Base-by-base conservation (phyloP, 2,329 filamentous ascomycete genomes). In the Apiospora marii region DNA sequence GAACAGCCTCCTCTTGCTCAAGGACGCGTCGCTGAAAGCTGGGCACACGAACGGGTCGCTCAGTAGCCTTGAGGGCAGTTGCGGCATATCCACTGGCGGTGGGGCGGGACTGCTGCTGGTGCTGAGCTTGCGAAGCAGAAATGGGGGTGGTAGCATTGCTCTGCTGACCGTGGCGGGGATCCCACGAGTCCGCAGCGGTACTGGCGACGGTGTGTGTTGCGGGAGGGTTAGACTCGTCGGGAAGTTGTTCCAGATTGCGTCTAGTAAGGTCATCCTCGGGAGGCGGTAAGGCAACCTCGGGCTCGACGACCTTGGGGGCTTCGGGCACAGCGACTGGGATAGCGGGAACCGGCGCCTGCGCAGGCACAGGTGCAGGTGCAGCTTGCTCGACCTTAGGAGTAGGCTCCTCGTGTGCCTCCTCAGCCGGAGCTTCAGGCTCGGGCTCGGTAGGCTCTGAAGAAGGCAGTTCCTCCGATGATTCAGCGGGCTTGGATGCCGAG, bases 1-100 rank as follows among this genome's bases (percentile, higher is more conserved):
- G 95, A 53, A 99, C 96, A 73, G 96, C 94, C 85, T 99, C 96
- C 83, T 98, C 95, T 81, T 99, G 96, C 78, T 98, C 95, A 79
- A 97, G 88, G 71, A 98, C 89, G 79, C 94, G 93, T 76, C 96
- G 92, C 82, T 97, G 93, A 83, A 93, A 94, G 84, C 92, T 95
- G 27, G 94, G 90, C 71, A 91, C 92, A 74, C 96, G 93, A 73
- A 87, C 86, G 72, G 89, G 85, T 74, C 89, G 82, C 79, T 91
- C 85, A 73, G 89, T 93, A 16, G 93, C 93, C 85, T 97, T 98
- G 78, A 93, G 87, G 37, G 94, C 94, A 69, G 92, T 93, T n/a
- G 94, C 89, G 69, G 93, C 94, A 81, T 90, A 97, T 71, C 93
- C 93, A 79, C 92, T 93, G 70, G 92, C 83, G 58, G 90, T 87